These are phyloP conservation scores for Piromyces sp. DNA, from an alignment of 192 early-diverging fungal genomes.

Conservation along the genomic window DNA sequence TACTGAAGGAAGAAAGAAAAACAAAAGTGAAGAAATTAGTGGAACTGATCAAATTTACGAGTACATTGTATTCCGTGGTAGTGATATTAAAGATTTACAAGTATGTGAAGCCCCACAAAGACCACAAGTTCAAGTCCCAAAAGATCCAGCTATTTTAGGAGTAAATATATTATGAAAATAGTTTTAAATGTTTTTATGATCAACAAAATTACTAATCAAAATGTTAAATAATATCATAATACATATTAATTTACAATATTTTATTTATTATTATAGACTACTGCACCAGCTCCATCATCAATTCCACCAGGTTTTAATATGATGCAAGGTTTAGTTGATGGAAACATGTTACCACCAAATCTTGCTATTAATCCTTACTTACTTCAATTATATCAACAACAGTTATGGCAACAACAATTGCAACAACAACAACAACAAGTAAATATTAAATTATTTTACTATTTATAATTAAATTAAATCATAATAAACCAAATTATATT, in stretches of 20 bases:
- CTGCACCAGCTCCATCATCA: slow-evolving; percentile 8
- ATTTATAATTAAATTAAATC: no score
- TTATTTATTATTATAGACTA: no score
- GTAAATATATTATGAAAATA: slow-evolving; percentile 4
- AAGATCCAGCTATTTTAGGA: slow-evolving; percentile 67
- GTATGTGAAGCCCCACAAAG: slow-evolving; percentile 33
- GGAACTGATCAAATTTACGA: slow-evolving; percentile 69
- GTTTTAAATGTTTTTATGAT: no score
- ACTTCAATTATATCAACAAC: slow-evolving; percentile 2
- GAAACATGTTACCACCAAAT: slow-evolving; percentile 15
- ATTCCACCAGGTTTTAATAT: background rate
- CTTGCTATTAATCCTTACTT: slow-evolving; percentile 3
- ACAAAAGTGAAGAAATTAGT: slow-evolving; percentile 71
- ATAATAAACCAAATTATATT: no score
- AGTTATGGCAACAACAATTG: slow-evolving; percentile 1
- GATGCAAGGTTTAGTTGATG: slow-evolving; percentile 7
- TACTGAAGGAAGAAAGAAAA: slow-evolving; percentile 73
- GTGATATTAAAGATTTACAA: slow-evolving; percentile 76
- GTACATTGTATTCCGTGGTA: slow-evolving; percentile 82
- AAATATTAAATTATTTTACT: no score
- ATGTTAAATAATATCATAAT: no score
- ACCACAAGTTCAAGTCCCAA: slow-evolving; percentile 37
- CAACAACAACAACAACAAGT: slow-evolving; percentile 13
- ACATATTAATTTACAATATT: background rate
- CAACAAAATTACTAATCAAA: no score